Base-by-base conservation (phyloP, 2,329 filamentous ascomycete species). In the Beauveria varroae region DNA sequence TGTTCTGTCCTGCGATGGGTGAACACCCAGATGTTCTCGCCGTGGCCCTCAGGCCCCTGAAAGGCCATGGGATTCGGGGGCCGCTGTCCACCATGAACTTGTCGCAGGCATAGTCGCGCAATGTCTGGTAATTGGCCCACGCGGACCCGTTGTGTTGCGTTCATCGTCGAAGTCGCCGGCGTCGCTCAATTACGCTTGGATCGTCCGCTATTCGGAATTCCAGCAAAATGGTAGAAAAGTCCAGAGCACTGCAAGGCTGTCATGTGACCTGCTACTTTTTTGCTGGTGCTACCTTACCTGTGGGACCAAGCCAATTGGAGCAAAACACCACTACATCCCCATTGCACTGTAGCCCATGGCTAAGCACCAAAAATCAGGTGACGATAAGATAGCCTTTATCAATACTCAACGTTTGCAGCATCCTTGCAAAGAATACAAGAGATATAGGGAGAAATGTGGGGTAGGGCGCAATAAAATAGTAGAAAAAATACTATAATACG, bases 1-100 rank as follows among this genome's bases (percentile, higher is more conserved):
- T 82, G 75, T 52, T 82, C 76, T 18, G 77, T 73, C 60, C 75
- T 68, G 59, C 82, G 73, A 70, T 86, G 78, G 67, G 74, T 72
- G 68, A 79, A 83, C 58, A 85, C 71, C 77, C 78, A 86, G 68
- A 86, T 82, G 68, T 79, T 77, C 74, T 85, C 81, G 68, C 82
- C 83, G 63, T 83, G 81, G 63, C 75, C 75, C 46, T 74, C 68
- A 20, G 73, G 69, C 10, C 63, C 65, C 43, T 68, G 62, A 34
- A 68, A 71, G n/a, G 65, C 68, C 34, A 65, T 67, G 41, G 64
- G 63, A 14, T 60, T 53, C 9, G 28, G 49, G 16, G 52, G 57
- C 28, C 43, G 55, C 20, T 54, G 50, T 6, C 16, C 30, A n/a
- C 41, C 49, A 34, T 63, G 61, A 20, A 63, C 37, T 52, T 61